Conservation (phyloP, 495 filamentous ascomycete species). For the Penicillium parvum region DNA sequence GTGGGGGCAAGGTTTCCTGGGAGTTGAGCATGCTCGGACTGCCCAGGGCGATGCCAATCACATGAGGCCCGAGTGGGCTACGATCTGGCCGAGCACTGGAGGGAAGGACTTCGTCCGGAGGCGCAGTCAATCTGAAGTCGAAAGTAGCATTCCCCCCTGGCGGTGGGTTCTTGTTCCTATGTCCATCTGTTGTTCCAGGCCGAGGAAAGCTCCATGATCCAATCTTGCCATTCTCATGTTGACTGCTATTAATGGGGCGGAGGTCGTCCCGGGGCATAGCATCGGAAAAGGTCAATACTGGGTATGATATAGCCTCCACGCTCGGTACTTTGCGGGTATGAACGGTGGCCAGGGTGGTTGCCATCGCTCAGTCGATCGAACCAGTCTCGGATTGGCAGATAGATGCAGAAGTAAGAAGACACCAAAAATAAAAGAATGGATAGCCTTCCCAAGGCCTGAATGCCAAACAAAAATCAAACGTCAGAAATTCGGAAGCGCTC, state of each 20-base stretch:
- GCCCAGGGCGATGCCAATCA: conserved; percentile 53
- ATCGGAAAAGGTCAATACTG: conserved; percentile 34
- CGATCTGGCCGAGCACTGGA: conserved; percentile 6
- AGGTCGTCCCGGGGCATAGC: conserved; percentile 34
- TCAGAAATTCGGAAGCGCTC: no score
- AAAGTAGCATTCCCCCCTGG: conserved; percentile 23
- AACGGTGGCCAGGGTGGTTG: conserved; percentile 26
- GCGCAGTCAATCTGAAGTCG: conserved; percentile 35
- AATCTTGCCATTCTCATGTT: conserved; percentile 4
- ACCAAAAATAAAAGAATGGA: conserved; percentile 37
- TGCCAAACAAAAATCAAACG: conserved; percentile 20
- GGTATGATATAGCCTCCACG: conserved; percentile 29
- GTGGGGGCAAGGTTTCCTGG: conserved; percentile 15
- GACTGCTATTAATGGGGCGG: conserved; percentile 9
- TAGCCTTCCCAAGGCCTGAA: conserved; percentile 47
- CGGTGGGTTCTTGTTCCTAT: conserved; percentile 13
- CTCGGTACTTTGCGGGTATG: conserved; percentile 25
- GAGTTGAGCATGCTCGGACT: conserved; percentile 43
- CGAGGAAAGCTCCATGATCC: conserved; percentile 22
- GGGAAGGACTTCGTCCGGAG: conserved; percentile 25
- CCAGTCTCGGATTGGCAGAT: no score
- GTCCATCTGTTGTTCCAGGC: conserved; percentile 19
- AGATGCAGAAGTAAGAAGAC: conserved; percentile 12
- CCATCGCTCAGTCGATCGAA: conserved; percentile 15
- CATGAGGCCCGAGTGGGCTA: conserved; percentile 23